Conservation (phyloP, 805 yeast genomes). For the Wickerhamiella kurtzmanii region DNA sequence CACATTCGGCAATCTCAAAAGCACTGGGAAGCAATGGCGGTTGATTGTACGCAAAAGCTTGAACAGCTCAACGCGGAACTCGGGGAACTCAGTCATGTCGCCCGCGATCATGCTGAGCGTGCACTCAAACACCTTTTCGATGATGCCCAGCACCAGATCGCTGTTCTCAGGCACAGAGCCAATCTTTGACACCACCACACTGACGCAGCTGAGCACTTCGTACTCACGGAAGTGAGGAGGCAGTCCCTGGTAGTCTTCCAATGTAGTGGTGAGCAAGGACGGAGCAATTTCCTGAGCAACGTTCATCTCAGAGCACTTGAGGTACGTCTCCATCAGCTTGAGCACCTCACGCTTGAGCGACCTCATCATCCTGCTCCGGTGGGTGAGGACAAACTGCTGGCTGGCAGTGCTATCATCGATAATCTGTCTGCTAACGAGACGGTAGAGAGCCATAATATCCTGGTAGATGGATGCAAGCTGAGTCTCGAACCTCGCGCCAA, state of each 20-base stretch:
- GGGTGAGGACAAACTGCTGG: conserved; percentile 81
- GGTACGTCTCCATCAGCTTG: conserved; percentile 75
- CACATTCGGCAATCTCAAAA: conserved; percentile 76
- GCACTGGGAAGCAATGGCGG: conserved; percentile 69
- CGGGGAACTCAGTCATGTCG: conserved; percentile 94
- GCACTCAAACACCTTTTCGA: conserved; percentile 86
- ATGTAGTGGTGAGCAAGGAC: conserved; percentile 68
- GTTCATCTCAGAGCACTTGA: conserved; percentile 71
- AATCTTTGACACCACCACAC: conserved; percentile 75
- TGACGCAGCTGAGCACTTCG: conserved; percentile 89
- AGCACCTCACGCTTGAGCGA: conserved; percentile 91
- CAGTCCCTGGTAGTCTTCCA: conserved; percentile 76
- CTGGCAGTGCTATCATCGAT: conserved; percentile 54
- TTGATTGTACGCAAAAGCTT: conserved; percentile 79
- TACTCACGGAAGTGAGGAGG: conserved; percentile 97
- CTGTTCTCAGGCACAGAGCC: conserved; percentile 55
- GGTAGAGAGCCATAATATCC: conserved; percentile 80
- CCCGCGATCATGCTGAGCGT: conserved; percentile 91
- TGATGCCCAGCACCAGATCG: conserved; percentile 72
- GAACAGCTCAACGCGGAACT: conserved; percentile 93
- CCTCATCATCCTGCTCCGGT: conserved; percentile 88
- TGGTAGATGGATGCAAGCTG: conserved; percentile 78
- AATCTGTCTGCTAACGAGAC: conserved; percentile 77
- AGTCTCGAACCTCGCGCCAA: conserved; percentile 81
- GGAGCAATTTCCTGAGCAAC: conserved; percentile 73